phyloP scores from a whole-genome alignment of 78 protist species.

The slime mould (Dictyostelium discoideum) region DNA sequence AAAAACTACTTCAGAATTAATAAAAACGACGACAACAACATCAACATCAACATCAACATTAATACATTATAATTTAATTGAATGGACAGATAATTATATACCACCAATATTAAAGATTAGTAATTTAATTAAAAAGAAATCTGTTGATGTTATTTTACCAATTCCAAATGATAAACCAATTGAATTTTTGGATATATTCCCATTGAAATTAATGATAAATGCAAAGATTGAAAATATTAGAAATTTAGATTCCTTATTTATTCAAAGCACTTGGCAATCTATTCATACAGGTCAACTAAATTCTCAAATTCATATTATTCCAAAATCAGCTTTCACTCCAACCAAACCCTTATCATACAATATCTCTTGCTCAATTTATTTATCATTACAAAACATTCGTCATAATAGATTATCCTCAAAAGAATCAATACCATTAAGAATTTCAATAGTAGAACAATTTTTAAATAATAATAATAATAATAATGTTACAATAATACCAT shows the following conservation, averaged over 20 bases:
- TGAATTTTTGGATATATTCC: constrained; percentile 25
- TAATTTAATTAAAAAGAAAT: constrained; percentile 53
- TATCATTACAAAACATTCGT: constrained; percentile 4
- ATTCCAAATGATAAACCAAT: constrained; percentile 17
- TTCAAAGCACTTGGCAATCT: neutral
- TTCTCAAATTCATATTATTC: constrained; percentile 17
- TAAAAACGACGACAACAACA: neutral
- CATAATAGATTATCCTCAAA: neutral
- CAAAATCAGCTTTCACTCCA: constrained; percentile 21
- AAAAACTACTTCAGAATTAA: neutral
- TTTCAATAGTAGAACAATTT: constrained; percentile 22
- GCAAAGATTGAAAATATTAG: constrained; percentile 42
- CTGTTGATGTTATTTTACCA: neutral
- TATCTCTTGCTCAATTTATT: neutral
- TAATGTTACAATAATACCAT: constrained; percentile 7
- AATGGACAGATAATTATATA: constrained; percentile 11
- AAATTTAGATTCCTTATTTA: constrained; percentile 29
- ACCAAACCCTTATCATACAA: constrained; percentile 53
- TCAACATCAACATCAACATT: neutral
- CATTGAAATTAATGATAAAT: constrained; percentile 23
- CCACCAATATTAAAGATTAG: constrained; percentile 23
- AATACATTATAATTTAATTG: neutral
- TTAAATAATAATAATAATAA: neutral
- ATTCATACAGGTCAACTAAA: neutral
- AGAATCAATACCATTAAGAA: constrained; percentile 27